Evolutionary conservation across 169 alveolate species (phyloP), one percentile per base, ranked within the genome.

Genomic region (Cryptosporidium viatorum): DNA sequence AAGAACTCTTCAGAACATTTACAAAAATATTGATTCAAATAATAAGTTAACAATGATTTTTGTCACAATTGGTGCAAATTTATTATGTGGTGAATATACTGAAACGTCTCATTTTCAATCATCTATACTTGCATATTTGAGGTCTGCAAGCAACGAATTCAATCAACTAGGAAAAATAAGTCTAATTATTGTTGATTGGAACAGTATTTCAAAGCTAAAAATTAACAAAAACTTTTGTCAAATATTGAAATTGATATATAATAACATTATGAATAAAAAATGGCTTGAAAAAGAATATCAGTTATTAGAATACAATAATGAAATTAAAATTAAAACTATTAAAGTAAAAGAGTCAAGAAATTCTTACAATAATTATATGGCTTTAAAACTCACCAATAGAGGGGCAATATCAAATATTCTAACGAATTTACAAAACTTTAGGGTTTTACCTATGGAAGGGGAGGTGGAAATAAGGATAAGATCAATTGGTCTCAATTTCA

Each of bases 401-500:
- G 89, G 89, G 0, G 55, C 89, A n/a, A 60, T 80, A 23, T 80
- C 89, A 6, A 80, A 80, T 80, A 62, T 80, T 31, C 26, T 60
- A 26, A 31, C 58, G 1, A 33, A 62, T 18, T 62, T 48, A 3
- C 89, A 80, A 21, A 59, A 5, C 4, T 23, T 26, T 80, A 59
- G 89, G 23, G 45, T 26, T 43, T n/a, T 37, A 3, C 89, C 89
- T n/a, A 14, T 16, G 21, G 74, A 39, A 26, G 73, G 75, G 3
- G 89, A 80, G 43, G 89, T 67, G 1, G 92, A 85, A 69, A 67
- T 92, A 55, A 75, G 94, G 16, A 84, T 92, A 37, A 80, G 93
- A 12, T 75, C 94, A 16, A 86, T 92, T 70, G 94, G 94, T 16
- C 84, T 92, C 84, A 92, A 92, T 75, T 92, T 92, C 70, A 69